A percentile compares a stretch with the other conserved stretches of the same genome.
These are phyloP conservation scores for Choiromyces venosus DNA, from an alignment of 495 filamentous ascomycete species.

Conservation along the genomic window DNA sequence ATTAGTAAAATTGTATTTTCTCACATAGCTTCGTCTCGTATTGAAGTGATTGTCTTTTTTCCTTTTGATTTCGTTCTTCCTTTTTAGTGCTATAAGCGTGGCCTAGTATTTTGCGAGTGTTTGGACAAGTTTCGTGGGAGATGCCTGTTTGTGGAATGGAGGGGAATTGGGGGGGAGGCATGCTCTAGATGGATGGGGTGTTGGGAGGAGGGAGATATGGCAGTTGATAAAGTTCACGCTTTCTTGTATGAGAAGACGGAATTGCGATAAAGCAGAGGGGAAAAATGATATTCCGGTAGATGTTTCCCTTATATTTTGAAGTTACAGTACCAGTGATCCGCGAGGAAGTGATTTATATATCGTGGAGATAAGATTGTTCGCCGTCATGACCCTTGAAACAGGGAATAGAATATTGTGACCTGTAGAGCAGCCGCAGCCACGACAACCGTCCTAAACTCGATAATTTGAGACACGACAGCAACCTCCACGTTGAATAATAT, in stretches of 20 bases:
- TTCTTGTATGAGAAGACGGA: slow-evolving; percentile 21
- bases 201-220: slow-evolving; percentile 23
- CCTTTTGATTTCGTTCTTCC: slow-evolving; percentile 27
- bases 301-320: neutral
- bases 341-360: neutral
- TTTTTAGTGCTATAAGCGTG: slow-evolving; percentile 33
- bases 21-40: slow-evolving; percentile 18
- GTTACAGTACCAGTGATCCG: neutral
- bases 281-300: neutral
- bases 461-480: neutral
- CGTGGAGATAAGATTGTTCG: neutral
- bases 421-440: slow-evolving; percentile 30
- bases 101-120: slow-evolving; percentile 35
- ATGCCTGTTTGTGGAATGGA: slow-evolving; percentile 10
- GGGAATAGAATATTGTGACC: slow-evolving; percentile 24
- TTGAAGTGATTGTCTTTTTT: slow-evolving; percentile 22
- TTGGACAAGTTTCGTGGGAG: slow-evolving; percentile 19
- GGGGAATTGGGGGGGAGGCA: slow-evolving; percentile 22
- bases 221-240: slow-evolving; percentile 13
- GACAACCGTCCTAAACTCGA: slow-evolving; percentile 27
- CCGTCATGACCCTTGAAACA: slow-evolving; percentile 1
- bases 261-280: slow-evolving; percentile 4
- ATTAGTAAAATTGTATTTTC: slow-evolving; percentile 35
- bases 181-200: slow-evolving; percentile 30
- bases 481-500: neutral